phyloP scores from a whole-genome alignment of 352 stramenopile species.

The Phytophthora citricola region DNA sequence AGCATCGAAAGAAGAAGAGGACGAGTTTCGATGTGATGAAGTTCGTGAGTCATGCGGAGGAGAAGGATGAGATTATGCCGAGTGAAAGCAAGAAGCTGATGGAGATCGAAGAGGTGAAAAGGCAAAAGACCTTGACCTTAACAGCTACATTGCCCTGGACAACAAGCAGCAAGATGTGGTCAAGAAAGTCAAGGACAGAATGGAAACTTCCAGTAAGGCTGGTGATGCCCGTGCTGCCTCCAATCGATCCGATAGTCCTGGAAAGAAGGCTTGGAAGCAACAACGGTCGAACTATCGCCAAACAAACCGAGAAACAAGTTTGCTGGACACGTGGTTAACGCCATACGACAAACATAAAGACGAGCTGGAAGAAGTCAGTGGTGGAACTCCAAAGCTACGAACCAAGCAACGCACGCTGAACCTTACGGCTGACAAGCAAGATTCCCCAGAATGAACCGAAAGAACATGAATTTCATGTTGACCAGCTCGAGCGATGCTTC shows the following conservation, averaged over 20 bases:
- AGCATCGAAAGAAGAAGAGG: constrained; percentile 26
- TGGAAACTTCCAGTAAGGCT: constrained; percentile 6
- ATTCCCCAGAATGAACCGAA: constrained; percentile 26
- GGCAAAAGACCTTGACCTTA: constrained; percentile 18
- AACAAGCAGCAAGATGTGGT: constrained; percentile 23
- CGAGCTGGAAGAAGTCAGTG: constrained; percentile 17
- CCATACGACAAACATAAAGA: constrained; percentile 10
- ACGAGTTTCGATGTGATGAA: constrained; percentile 28
- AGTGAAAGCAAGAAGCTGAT: constrained; percentile 40
- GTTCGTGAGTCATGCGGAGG: constrained; percentile 41
- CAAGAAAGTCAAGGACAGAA: constrained; percentile 8
- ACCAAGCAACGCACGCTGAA: constrained; percentile 23
- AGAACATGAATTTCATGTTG: constrained; percentile 27
- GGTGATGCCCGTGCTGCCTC: not conserved
- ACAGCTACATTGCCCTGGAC: constrained; percentile 46
- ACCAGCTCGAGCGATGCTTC: constrained; percentile 9
- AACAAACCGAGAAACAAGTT: constrained; percentile 9
- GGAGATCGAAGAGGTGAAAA: constrained; percentile 22
- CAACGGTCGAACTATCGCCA: constrained; percentile 25
- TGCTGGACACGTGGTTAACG: constrained; percentile 28
- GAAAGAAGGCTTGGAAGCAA: constrained; percentile 27
- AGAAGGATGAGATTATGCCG: constrained; percentile 33
- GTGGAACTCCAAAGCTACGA: constrained; percentile 5
- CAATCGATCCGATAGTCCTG: constrained; percentile 1
- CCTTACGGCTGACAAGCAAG: constrained; percentile 11